Percentiles rank a stretch among this genome's conserved stretches.
These are phyloP conservation scores for Pleurotus citrinopileatus DNA, from an alignment of 768 basidiomycete species.

Conservation along the genomic window DNA sequence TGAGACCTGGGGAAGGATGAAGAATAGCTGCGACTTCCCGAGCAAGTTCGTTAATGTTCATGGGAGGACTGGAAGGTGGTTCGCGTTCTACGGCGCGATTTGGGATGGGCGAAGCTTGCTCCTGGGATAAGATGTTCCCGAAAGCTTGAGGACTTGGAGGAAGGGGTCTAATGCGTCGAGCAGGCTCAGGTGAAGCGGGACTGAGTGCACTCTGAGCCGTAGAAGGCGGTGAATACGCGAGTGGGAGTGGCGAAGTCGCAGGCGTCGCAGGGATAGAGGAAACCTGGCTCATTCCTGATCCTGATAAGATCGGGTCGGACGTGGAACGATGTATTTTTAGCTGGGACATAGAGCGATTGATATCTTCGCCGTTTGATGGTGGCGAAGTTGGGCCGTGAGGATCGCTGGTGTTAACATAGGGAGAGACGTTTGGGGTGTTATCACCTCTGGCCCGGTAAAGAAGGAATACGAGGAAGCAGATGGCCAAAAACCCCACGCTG, in stretches of 20 bases:
- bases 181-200: not conserved
- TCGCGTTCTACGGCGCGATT: not conserved
- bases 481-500: slow-evolving; percentile 3
- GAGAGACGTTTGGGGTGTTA: not conserved
- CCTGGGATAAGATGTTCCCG: not conserved
- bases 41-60: slow-evolving; percentile 10
- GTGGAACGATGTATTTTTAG: slow-evolving; percentile 6
- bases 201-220: not conserved
- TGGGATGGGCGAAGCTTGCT: not conserved
- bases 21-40: slow-evolving; percentile 4
- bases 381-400: not conserved
- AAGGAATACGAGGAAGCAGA: slow-evolving; percentile 9
- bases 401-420: not conserved
- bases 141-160: slow-evolving; percentile 1
- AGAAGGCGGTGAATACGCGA: slow-evolving; percentile 2
- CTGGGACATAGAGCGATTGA: slow-evolving; percentile 11
- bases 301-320: slow-evolving; percentile 2
- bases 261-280: not conserved
- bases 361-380: not conserved
- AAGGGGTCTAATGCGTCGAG: slow-evolving; percentile 1
- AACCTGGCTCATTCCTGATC: not conserved
- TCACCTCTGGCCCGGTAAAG: slow-evolving; percentile 1
- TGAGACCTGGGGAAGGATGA: too few species aligned
- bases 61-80: not conserved
- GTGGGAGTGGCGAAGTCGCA: not conserved